Base-by-base conservation (phyloP, 192 early-diverging fungal genomes). In the Martensiomyces pterosporus region DNA sequence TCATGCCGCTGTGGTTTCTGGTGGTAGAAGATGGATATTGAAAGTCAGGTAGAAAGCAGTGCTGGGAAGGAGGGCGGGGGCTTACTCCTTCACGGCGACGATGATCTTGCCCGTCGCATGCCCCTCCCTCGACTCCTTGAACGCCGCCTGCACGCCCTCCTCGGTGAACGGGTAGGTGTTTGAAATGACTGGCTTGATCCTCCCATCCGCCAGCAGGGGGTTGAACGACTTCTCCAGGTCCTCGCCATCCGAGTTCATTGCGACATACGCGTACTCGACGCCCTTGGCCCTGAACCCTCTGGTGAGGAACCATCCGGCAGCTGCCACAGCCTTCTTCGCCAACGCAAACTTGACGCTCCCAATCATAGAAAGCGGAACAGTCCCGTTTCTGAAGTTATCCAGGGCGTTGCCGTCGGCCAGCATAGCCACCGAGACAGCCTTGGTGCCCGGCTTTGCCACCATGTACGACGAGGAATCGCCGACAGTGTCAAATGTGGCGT, bases 61-160 rank as follows among this genome's bases (percentile, higher is more conserved):
- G 29, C 6, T n/a, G 29, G 29, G 12, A 32, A 32, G 29, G 12
- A 8, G 12, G 5, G 12, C 29, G 5, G 29, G 12, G 29, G 29
- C 12, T 23, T 43, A 57, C 17, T 59, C 54, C n/a, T 53, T 61
- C 18, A 80, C 75, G 13, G 43, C 26, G 7, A 80, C 55, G 15
- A 80, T 55, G 24, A 80, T 63, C 39, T 80, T 79, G 19, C 78
- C 78, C 0, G 73, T 63, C 0, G 60, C 75, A 21, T 78, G 79
- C 9, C 78, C 78, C 8, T 32, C 69, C n/a, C 58, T 49, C 14
- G 42, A 46, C 41, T 65, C 44, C 1, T 21, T 39, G 29, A 80
- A 73, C 3, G 78, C 78, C 13, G 69, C 49, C 9, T 44, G 46
- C 12, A 59, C 52, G 9, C 69, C 65, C 3, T 64, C 55, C 1